These are phyloP conservation scores for Buxus sempervirens DNA, from an alignment of 164 flowering plant genomes.

Conservation along the genomic window DNA sequence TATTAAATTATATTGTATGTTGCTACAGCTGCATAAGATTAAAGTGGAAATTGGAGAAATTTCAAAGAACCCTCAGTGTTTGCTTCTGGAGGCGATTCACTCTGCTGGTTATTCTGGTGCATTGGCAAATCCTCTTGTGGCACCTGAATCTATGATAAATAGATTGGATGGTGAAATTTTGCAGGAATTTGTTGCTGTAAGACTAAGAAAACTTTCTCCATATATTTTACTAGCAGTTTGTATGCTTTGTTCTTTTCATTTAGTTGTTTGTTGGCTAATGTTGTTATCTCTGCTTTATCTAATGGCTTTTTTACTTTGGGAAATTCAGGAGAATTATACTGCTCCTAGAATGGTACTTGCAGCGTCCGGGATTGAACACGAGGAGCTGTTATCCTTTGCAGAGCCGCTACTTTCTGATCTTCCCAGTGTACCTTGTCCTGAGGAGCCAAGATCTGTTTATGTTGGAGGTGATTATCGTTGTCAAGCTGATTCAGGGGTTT, in stretches of 20 bases:
- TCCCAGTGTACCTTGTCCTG: slow-evolving; percentile 29
- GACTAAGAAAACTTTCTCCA: slow-evolving; percentile 1
- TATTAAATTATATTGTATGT: neutral
- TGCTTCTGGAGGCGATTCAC: slow-evolving; percentile 73
- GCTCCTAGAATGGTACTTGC: slow-evolving; percentile 84
- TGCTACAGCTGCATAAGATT: slow-evolving; percentile 50
- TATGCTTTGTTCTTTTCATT: neutral
- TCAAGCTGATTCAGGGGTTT: slow-evolving; percentile 60
- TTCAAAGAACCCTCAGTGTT: slow-evolving; percentile 58
- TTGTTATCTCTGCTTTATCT: neutral
- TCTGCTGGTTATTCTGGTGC: slow-evolving; percentile 73
- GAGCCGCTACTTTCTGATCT: slow-evolving; percentile 72
- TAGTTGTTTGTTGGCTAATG: neutral
- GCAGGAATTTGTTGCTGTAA: slow-evolving; percentile 63
- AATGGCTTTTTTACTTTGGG: slow-evolving; percentile 5
- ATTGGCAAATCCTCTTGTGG: slow-evolving; percentile 61
- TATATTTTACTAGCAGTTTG: neutral
- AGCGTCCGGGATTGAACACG: slow-evolving; percentile 78
- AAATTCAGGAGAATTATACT: slow-evolving; percentile 62
- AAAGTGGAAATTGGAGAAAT: slow-evolving; percentile 53
- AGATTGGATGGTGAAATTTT: slow-evolving; percentile 41
- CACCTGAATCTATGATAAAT: slow-evolving; percentile 51
- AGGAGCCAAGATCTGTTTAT: slow-evolving; percentile 59
- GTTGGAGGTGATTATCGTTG: slow-evolving; percentile 72
- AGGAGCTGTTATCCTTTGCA: slow-evolving; percentile 54